Evolutionary conservation across 2,329 filamentous ascomycete species (phyloP).

Genomic region (Ceratocystis destructans): DNA sequence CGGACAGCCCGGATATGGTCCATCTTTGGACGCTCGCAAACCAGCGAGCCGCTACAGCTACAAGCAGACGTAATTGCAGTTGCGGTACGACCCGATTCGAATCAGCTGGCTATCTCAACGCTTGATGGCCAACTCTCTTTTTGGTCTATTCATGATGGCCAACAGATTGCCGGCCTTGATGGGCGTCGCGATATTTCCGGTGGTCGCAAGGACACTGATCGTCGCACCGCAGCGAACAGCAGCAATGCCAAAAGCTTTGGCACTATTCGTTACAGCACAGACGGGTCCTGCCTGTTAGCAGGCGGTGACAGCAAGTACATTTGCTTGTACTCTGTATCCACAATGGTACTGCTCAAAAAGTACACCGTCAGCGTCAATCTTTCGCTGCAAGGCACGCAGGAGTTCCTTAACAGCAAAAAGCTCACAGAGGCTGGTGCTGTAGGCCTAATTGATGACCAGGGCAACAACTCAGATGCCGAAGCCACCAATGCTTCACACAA

Average conservation of each 20-base stretch:
- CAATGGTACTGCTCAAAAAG: slow-evolving; percentile 83
- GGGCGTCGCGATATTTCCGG: slow-evolving; percentile 86
- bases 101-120: slow-evolving; percentile 82
- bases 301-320: slow-evolving; percentile 98
- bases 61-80: slow-evolving; percentile 83
- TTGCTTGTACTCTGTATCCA: slow-evolving; percentile 87
- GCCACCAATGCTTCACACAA: slow-evolving; percentile 80
- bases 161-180: slow-evolving; percentile 75
- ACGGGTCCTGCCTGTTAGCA: slow-evolving; percentile 79
- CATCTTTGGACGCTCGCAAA: slow-evolving; percentile 86
- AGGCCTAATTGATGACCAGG: slow-evolving; percentile 69
- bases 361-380: slow-evolving; percentile 92
- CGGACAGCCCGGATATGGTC: slow-evolving; percentile 91
- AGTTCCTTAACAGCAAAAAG: slow-evolving; percentile 85
- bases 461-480: slow-evolving; percentile 40
- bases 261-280: slow-evolving; percentile 78
- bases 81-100: slow-evolving; percentile 75
- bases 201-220: slow-evolving; percentile 75
- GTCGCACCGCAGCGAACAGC: slow-evolving; percentile 79
- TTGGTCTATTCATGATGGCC: slow-evolving; percentile 80
- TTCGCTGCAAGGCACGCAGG: slow-evolving; percentile 90
- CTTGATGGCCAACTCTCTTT: slow-evolving; percentile 90
- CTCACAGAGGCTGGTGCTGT: slow-evolving; percentile 81
- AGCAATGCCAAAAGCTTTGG: slow-evolving; percentile 83
- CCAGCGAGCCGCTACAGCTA: slow-evolving; percentile 82